phyloP scores from a whole-genome alignment of 2,329 filamentous ascomycete species.

The Metarhizium brunneum region DNA sequence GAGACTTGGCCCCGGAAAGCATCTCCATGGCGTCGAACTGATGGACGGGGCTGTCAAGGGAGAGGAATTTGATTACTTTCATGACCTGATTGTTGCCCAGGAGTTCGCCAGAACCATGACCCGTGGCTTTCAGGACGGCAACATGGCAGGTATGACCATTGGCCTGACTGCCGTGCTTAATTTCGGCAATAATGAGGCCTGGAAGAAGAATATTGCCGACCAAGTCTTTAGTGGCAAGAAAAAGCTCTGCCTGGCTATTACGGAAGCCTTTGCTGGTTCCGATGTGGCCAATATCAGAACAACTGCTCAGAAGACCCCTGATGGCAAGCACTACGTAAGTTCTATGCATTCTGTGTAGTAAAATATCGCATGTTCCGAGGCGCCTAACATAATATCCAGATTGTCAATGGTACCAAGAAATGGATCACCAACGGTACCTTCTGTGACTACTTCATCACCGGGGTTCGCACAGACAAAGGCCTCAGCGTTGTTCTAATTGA shows the following conservation, averaged over 20 bases:
- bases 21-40: slow-evolving; percentile 62
- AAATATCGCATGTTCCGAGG: not conserved
- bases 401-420: slow-evolving; percentile 69
- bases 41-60: slow-evolving; percentile 63
- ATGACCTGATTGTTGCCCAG: slow-evolving; percentile 68
- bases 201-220: slow-evolving; percentile 57
- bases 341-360: no score
- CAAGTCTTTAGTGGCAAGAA: slow-evolving; percentile 74
- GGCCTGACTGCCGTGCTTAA: slow-evolving; percentile 71
- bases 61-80: slow-evolving; percentile 80
- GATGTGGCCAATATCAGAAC: slow-evolving; percentile 75
- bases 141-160: slow-evolving; percentile 81
- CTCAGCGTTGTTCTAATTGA: slow-evolving; percentile 70
- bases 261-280: slow-evolving; percentile 73
- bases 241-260: slow-evolving; percentile 83
- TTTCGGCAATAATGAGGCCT: slow-evolving; percentile 59
- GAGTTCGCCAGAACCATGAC: slow-evolving; percentile 64
- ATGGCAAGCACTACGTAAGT: slow-evolving; percentile 63
- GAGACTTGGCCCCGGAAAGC: slow-evolving; percentile 74
- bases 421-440: slow-evolving; percentile 81
- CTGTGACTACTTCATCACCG: slow-evolving; percentile 75
- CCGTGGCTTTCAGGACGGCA: slow-evolving; percentile 77
- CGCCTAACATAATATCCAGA: slow-evolving; percentile 16
- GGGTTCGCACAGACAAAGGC: slow-evolving; percentile 69
- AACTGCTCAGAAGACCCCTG: slow-evolving; percentile 65